Evolutionary conservation across 257 asterid genomes (phyloP), one percentile per base, ranked within the genome.

Genomic region (Striga asiatica): DNA sequence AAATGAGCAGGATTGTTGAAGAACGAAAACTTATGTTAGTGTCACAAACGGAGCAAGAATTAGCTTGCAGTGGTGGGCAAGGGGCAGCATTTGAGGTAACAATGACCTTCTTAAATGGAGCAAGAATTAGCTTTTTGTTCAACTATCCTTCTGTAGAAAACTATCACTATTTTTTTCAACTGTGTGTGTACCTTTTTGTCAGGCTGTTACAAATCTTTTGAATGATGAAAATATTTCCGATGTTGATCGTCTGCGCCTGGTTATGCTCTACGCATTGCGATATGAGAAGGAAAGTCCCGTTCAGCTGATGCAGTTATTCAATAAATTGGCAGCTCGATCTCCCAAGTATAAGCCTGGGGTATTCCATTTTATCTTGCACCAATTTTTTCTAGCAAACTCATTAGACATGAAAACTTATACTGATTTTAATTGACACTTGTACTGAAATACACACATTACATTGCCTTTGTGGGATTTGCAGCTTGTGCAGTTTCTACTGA

Each of bases 291-390:
- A 92, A 28, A 84, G 94, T 64, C 94, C 95, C 4, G 95, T 84
- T 71, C 98, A 91, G 81, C 81, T 87, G 69, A 88, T 92, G 98
- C 98, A 88, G 76, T 70, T 92, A 62, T 92, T 92, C 71, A 88
- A 84, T 69, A 92, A 92, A 75, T 66, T 92, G 82, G 98, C 98
- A 35, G 75, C 98, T 18, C 74, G 85, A 38, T 82, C 94, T 69
- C 95, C 97, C 11, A 84, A 92, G 81, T 92, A 92, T 62, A 84
- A 84, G 70, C 97, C 98, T 45, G 97, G 98, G 89, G 98, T 92
- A 81, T 60, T 74, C 27, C 59, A 28, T 42, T 54, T 62, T 19
- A 17, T 19, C 3, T n/a, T n/a, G 43, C 43, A 13, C 11, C 43
- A 10, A 12, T 37, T 10, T 12, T 37, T 37, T 37, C 43, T 37